phyloP scores from a whole-genome alignment of 148 eudicot genomes.

The Pouteria glomerata region DNA sequence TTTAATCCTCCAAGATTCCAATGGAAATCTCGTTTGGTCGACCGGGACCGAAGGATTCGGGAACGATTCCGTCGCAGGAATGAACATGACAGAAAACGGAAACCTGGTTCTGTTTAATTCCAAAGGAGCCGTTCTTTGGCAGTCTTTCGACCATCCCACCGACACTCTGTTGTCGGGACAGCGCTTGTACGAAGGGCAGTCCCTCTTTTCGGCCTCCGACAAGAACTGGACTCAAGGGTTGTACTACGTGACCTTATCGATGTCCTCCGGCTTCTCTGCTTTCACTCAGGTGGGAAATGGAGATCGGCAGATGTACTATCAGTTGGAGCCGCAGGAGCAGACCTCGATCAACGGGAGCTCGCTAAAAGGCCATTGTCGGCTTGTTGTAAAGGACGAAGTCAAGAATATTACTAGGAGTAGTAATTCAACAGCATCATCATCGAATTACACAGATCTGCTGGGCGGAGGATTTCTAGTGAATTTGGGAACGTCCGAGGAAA shows the following conservation, averaged over 20 bases:
- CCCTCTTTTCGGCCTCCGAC: neutral
- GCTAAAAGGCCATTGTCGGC: no score
- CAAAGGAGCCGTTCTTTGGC: conserved; percentile 1
- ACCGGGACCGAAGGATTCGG: neutral
- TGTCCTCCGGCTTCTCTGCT: no score
- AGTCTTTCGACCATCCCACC: conserved; percentile 13
- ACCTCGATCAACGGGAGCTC: no score
- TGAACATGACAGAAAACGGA: conserved; percentile 12
- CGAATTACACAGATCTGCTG: no score
- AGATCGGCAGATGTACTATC: conserved; percentile 8
- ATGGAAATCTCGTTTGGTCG: neutral
- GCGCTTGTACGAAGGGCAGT: conserved; percentile 1
- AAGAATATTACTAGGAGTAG: no score
- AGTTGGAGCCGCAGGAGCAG: neutral
- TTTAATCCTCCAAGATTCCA: neutral
- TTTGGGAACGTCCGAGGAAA: no score
- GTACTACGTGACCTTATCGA: no score
- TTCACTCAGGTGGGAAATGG: neutral
- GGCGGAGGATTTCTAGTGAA: no score
- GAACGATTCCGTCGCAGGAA: neutral
- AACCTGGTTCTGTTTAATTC: conserved; percentile 12
- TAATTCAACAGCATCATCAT: no score
- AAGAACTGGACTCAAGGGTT: neutral
- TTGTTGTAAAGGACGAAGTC: no score
- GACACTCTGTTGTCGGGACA: conserved; percentile 12